phyloP scores from a whole-genome alignment of 306 rosid species.

The Castanopsis chinensis region DNA sequence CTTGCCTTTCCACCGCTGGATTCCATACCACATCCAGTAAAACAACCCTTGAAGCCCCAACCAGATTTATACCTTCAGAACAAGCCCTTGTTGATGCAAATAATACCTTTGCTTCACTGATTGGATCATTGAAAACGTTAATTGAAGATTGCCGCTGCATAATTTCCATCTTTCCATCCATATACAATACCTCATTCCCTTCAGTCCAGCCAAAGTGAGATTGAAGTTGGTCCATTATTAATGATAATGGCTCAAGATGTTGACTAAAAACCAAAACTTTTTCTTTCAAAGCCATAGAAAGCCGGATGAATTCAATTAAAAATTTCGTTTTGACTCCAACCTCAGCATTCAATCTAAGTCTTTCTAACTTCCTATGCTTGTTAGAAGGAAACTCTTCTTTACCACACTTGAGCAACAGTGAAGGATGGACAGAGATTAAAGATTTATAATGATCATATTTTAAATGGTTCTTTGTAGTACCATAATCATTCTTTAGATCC shows the following conservation, averaged over 20 bases:
- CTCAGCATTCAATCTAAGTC: constrained; percentile 22
- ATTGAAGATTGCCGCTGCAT: constrained; percentile 52
- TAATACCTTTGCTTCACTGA: constrained; percentile 43
- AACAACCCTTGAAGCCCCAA: constrained; percentile 78
- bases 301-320: constrained; percentile 45
- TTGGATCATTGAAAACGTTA: constrained; percentile 45
- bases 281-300: constrained; percentile 42
- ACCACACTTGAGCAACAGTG: constrained; percentile 21
- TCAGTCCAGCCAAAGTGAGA: constrained; percentile 43
- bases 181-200: constrained; percentile 42
- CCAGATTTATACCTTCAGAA: constrained; percentile 60
- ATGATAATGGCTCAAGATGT: constrained; percentile 39
- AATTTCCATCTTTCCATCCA: constrained; percentile 41
- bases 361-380: not conserved
- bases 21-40: constrained; percentile 68
- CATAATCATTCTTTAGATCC: not conserved
- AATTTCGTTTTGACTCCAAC: constrained; percentile 52
- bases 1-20: constrained; percentile 71
- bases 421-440: constrained; percentile 56
- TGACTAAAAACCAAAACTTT: constrained; percentile 69
- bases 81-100: constrained; percentile 63
- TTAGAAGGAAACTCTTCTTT: not conserved
- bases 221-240: constrained; percentile 33
- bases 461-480: not conserved
- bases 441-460: constrained; percentile 37